phyloP scores from a whole-genome alignment of 495 filamentous ascomycete genomes.

The Aspergillus funiculosus region DNA sequence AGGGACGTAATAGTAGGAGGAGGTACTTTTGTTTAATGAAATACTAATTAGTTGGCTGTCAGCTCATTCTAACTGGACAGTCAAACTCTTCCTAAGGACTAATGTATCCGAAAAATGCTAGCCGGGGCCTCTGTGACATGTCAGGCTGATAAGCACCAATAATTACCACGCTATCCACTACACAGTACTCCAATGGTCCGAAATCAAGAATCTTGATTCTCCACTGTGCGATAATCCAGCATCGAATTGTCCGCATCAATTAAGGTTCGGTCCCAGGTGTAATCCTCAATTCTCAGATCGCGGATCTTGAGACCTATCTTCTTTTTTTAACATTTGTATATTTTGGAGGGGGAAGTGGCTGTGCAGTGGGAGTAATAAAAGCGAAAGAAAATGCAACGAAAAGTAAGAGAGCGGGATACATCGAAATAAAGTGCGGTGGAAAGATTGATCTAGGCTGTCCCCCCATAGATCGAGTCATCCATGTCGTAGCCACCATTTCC shows the following conservation, averaged over 20 bases:
- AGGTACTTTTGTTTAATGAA: too few species aligned
- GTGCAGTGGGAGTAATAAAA: too few species aligned
- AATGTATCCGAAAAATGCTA: too few species aligned
- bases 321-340: too few species aligned
- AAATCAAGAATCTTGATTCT: not conserved
- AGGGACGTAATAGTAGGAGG: too few species aligned
- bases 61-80: too few species aligned
- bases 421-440: not conserved
- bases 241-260: too few species aligned
- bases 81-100: too few species aligned
- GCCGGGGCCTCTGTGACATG: slow-evolving; percentile 10
- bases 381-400: not conserved
- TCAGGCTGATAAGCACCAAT: not conserved
- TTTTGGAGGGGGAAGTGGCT: too few species aligned
- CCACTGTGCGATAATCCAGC: not conserved
- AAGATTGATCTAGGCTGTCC: not conserved
- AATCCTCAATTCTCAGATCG: not conserved
- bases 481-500: slow-evolving; percentile 1
- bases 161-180: not conserved
- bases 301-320: not conserved
- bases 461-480: slow-evolving; percentile 2
- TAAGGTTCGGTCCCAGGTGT: too few species aligned
- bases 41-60: too few species aligned
- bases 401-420: not conserved
- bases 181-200: not conserved